Base-by-base conservation (phyloP, 2,329 filamentous ascomycete species). In the Tolypocladium ophioglossoides region DNA sequence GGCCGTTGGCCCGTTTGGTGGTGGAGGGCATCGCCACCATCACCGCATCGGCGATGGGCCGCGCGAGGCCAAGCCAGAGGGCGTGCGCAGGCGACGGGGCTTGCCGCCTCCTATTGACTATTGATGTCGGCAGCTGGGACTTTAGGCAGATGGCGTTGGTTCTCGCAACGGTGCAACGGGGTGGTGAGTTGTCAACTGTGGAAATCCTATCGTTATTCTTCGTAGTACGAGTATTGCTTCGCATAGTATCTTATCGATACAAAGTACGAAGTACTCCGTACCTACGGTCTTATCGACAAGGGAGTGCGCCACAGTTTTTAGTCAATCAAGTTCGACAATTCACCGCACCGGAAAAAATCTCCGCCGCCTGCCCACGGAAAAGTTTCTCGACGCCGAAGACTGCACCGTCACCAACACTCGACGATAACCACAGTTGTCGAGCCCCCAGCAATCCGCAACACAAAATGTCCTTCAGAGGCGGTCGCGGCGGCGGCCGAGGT, bases 391-490 rank as follows among this genome's bases (percentile, higher is more conserved):
- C 32, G 30, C 39, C 18, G 40, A 46, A 40, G 24, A 48, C 40
- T 12, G 9, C 22, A 40, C 27, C 46, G 27, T 34, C 39, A 44
- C 52, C 35, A 48, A 27, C 11, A 16, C 6, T 41, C 44, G 44
- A 44, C 18, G 39, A 51, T 32, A 47, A n/a, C 44, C 27, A 24
- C 27, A 30, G 12, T 32, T 18, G 44, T 27, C 44, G 44, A 47
- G 44, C 8, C 16, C 27, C 44, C 44, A 47, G 44, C 24, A 47
- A 47, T n/a, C 44, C 44, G n/a, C 51, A 50, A 41, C 22, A 48
- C 44, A 56, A 51, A 39, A 61, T 61, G 59, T 61, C 59, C 39
- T 61, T 59, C 37, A 53, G 59, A 61, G 59, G 59, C 38, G 55
- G 57, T 49, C 57, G 58, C 48, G 56, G 59, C 37, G 57, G 57